A percentile compares a stretch with the other conserved stretches of the same genome.
Evolutionary conservation across 371 early-diverging fungal species (phyloP).

Genomic region (Lichtheimia hyalospora): DNA sequence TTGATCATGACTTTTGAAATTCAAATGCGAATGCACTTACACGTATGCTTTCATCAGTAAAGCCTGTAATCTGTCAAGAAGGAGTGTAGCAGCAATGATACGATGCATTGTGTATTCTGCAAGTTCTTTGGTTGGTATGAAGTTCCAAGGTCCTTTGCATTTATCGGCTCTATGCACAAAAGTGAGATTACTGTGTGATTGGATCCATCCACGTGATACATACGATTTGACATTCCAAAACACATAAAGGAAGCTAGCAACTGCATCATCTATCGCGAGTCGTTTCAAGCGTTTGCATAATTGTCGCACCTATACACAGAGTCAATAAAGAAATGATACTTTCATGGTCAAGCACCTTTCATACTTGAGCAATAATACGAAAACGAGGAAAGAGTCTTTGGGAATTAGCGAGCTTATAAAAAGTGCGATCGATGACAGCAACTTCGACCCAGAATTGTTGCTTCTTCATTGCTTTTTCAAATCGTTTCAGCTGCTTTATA

Average conservation of each 20-base stretch:
- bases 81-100: constrained; percentile 28
- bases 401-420: constrained; percentile 38
- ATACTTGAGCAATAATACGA: constrained; percentile 23
- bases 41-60: constrained; percentile 26
- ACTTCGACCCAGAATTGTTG: constrained; percentile 41
- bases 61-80: constrained; percentile 40
- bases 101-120: constrained; percentile 41
- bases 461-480: constrained; percentile 18
- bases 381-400: constrained; percentile 44
- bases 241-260: constrained; percentile 22
- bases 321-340: neutral
- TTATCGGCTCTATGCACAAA: constrained; percentile 17
- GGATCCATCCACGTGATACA: neutral
- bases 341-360: neutral
- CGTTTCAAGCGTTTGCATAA: constrained; percentile 33
- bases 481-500: constrained; percentile 11
- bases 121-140: constrained; percentile 36
- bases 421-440: constrained; percentile 28
- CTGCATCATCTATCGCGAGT: constrained; percentile 24
- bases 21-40: constrained; percentile 1
- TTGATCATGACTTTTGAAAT: too few relatives aligned
- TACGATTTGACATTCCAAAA: constrained; percentile 42
- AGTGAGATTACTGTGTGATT: neutral
- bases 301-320: constrained; percentile 16
- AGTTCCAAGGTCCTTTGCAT: constrained; percentile 27